Evolutionary conservation across 352 stramenopile genomes (phyloP), one percentile per base, ranked within the genome.

Genomic region (Phytophthora cryptogea): DNA sequence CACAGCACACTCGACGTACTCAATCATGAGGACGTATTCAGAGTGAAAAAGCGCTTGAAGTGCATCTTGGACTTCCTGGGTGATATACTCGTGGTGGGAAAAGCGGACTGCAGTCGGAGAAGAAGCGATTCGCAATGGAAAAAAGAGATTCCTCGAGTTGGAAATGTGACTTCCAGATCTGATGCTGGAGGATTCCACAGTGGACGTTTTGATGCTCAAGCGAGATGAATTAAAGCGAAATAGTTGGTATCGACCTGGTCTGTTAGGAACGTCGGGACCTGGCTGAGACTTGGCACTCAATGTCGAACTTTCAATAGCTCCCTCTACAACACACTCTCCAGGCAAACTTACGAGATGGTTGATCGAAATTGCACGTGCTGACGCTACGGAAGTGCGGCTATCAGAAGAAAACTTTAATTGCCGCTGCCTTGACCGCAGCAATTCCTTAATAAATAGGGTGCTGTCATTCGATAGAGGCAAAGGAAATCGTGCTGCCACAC

Each of bases 1-100:
- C 2, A 77, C 47, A 0, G 40, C 53, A 36, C 59, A 68, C 49
- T 71, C 59, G 45, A 77, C 50, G 36, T 71, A 74, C 36, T 70
- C 64, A 2, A 23, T 33, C 46, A 71, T 47, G 0, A 65, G 28
- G 14, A 69, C 11, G 37, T 67, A 72, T 28, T 76, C 63, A 2
- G 50, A 58, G 26, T 62, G 54, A 33, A 74, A 77, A 17, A 73
- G 54, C 11, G 57, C 42, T 33, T 56, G 39, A 6, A 65, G 56
- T 1, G 33, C 53, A 23, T 53, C 53, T 43, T 54, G 20, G 1
- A 55, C 37, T 14, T 47, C 39, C 11, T 58, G 4, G 3, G 13
- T 20, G 13, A 16, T 31, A n/a, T 40, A 8, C 7, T 28, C 8
- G n/a, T 27, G 53, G 5, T 7, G 32, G 16, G 17, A 14, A 10